Base-by-base conservation (phyloP, 352 stramenopile species). In the Phytophthora megakarya region DNA sequence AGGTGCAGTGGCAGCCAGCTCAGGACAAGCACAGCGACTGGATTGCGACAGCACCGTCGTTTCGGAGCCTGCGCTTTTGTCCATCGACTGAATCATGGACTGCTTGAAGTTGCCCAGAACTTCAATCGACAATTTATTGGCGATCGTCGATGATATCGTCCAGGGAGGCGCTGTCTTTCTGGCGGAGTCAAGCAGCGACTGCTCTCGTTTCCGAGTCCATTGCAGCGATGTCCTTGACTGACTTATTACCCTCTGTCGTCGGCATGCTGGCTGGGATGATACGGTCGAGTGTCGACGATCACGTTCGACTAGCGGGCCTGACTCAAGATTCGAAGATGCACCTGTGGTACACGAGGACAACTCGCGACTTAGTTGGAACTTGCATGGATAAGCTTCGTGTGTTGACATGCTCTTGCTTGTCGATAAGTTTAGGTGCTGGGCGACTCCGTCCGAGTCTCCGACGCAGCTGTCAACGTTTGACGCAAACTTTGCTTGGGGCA, bases 61-160 rank as follows among this genome's bases (percentile, higher is more conserved):
- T 59, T 49, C 38, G 25, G 12, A 40, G 51, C 38, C 26, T 59
- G 8, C 26, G 32, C 26, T 59, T 59, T 32, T 33, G 38, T 40
- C 50, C 30, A 37, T 18, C 50, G n/a, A n/a, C 28, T 15, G 12
- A 35, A 22, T 44, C 23, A 47, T 12, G 32, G 23, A 28, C 25
- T 23, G 56, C 67, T 50, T 55, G 68, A 30, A 61, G 40, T 52
- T 61, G 40, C 22, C 30, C 16, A 22, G 19, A n/a, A 52, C 40
- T 61, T 61, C 53, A 61, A 61, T 59, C 51, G 51, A 59, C 51
- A 59, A 59, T 59, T 3, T n/a, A n/a, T n/a, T n/a, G n/a, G n/a
- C n/a, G n/a, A n/a, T 11, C 1, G 8, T 13, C 3, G 30, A 12
- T 11, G 30, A 35, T 32, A 32, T 32, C 26, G 26, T 9, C 26